Evolutionary conservation across 495 filamentous ascomycete species (phyloP), one percentile per base, ranked within the genome.

Genomic region (Lepraria neglecta): DNA sequence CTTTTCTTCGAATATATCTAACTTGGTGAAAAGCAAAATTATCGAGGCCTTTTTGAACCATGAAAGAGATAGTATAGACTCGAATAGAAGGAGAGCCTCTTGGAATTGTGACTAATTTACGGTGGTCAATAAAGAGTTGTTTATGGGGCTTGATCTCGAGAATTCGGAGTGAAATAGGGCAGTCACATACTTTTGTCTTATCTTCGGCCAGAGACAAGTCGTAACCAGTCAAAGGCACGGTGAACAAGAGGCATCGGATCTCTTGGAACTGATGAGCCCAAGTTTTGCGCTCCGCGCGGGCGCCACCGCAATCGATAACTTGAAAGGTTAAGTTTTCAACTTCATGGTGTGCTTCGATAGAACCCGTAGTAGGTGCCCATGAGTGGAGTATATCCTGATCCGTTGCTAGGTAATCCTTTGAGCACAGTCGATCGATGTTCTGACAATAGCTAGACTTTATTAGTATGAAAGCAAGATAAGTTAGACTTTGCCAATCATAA

Each of bases 381-480:
- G n/a, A 56, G 54, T 44, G 54, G 21, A 56, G 33, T 12, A 56
- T 44, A 19, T 56, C 35, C 14, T 28, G 17, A 56, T 56, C 54
- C 0, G n/a, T 56, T 14, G 19, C n/a, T 42, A 9, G 24, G 19
- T 56, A 27, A 28, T 24, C 38, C 7, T 27, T 28, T 43, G 35
- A 44, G 10, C 15, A 40, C 9, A 40, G 38, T 40, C 33, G 54
- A 15, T 44, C 35, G 11, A 56, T 56, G 14, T 44, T 56, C 6
- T 43, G 12, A 21, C 35, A 10, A 31, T 44, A 12, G 28, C 54
- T 56, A 15, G 6, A n/a, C 15, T 14, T 24, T 24, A 28, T 56
- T 21, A 56, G 54, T 10, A 56, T 19, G 1, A 6, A 10, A 56
- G 1, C 1, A 11, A 6, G 10, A 42, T 4, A 24, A 7, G 5